Base-by-base conservation (phyloP, 306 rosid species). In the Luffa acutangula region DNA sequence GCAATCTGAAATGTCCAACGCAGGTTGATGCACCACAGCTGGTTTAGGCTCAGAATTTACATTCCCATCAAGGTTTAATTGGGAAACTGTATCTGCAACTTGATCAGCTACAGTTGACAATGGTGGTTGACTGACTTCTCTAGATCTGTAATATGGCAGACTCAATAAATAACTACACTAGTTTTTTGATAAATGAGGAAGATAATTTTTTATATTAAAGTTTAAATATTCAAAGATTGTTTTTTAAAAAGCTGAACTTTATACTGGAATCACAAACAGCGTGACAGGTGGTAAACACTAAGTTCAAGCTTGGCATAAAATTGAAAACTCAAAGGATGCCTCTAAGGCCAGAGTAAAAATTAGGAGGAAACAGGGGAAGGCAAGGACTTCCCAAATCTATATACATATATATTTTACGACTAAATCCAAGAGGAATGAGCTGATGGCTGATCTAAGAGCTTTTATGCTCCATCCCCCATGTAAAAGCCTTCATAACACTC, bases 1-100 rank as follows among this genome's bases (percentile, higher is more conserved):
- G 37, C 99, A 96, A 72, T 89, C 96, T 78, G 82, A 73, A 82
- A 84, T 70, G 46, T 84, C 82, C 48, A 78, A 52, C 43, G 73
- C 83, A 80, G 81, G 83, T 36, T 57, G 85, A 84, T 75, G 82
- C 81, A 77, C 87, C 81, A 80, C 83, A 83, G 89, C 78, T 53
- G 86, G 80, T 69, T 62, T 76, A 53, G 84, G 45, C 77, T 84
- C 83, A 52, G 85, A 81, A 84, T 88, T 82, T 80, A 58, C 80
- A 80, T 81, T 81, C 20, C 73, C 84, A 25, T 67, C 86, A 37
- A 91, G 86, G 88, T 86, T 91, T 79, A 96, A 80, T 85, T 83
- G 87, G 75, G 94, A 90, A 81, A 96, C 84, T 78, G 83, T 60
- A 76, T 91, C 84, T 80, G 94, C 84, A 74, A 88, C 80, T 45